Base-by-base conservation (phyloP, 371 early-diverging fungal genomes). In the Rhizopus sp. region DNA sequence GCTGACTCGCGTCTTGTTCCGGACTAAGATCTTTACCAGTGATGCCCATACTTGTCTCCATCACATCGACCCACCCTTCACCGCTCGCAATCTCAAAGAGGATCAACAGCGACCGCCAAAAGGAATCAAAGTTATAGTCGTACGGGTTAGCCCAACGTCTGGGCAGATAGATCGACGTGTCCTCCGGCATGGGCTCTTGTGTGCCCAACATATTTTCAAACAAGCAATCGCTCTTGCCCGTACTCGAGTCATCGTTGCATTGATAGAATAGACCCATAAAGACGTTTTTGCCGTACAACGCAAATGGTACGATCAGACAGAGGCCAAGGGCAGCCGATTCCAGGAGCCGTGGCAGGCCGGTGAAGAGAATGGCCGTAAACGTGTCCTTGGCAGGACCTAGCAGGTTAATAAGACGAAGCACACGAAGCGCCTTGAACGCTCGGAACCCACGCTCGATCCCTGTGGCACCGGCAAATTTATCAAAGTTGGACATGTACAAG, bases 61-160 rank as follows among this genome's bases (percentile, higher is more conserved):
- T 66, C 3, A 88, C 88, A 53, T 85, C 83, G 3, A 80, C 70
- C 90, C 90, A 89, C 4, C 88, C 88, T 63, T 89, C 90, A 42
- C 87, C 86, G 23, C 87, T 86, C 1, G 82, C 73, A 67, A 85
- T 84, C 56, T 86, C 87, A 44, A 89, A 81, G 1, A 89, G 64
- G 35, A 87, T 81, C 52, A 86, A 54, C 38, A 88, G 65, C 0
- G 84, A 81, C 0, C 68, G 60, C 50, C 79, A 73, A 67, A 89
- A 86, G 13, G 79, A 78, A 60, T 88, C 85, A 72, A 89, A 89
- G 50, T 85, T 88, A 64, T 85, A 88, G 0, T 75, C 81, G 31
- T 77, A 73, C 0, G 87, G 88, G 46, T 88, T 87, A 7, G 54
- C 42, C 90, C 90, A 89, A 1, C 80, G 75, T 31, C 88, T 80